Conservation (phyloP, 768 basidiomycete species). For the Pholiota conissans region DNA sequence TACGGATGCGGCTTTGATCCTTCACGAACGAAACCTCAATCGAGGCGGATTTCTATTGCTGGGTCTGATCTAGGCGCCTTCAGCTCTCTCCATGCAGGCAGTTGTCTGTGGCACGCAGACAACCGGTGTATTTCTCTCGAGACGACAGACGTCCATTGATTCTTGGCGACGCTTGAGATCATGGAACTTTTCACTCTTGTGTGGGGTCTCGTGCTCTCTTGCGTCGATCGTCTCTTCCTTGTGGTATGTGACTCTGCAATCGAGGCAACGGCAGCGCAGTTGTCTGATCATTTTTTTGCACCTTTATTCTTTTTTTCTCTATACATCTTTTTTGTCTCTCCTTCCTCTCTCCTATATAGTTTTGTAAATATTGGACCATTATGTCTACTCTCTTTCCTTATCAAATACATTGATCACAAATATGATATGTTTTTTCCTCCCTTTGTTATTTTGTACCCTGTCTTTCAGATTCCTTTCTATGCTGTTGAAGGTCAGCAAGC, state of each 20-base stretch:
- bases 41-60: not conserved
- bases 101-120: constrained; percentile 20
- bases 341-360: constrained; percentile 12
- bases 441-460: not conserved
- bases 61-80: constrained; percentile 3
- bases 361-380: constrained; percentile 7
- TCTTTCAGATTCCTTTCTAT: not conserved
- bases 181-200: not conserved
- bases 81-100: not conserved
- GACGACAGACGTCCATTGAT: constrained; percentile 13
- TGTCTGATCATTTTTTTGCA: constrained; percentile 17
- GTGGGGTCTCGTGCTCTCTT: not conserved
- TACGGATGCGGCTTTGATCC: not conserved
- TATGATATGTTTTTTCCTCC: constrained; percentile 3
- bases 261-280: not conserved
- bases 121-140: constrained; percentile 12
- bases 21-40: not conserved
- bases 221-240: not conserved
- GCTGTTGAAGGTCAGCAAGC: not conserved
- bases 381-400: not conserved
- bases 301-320: constrained; percentile 9
- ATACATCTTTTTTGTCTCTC: constrained; percentile 8
- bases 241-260: not conserved
- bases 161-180: not conserved
- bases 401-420: not conserved